Evolutionary conservation across 2,329 filamentous ascomycete genomes (phyloP), one percentile per base, ranked within the genome.

Genomic region (Stemphylium vesicarium): DNA sequence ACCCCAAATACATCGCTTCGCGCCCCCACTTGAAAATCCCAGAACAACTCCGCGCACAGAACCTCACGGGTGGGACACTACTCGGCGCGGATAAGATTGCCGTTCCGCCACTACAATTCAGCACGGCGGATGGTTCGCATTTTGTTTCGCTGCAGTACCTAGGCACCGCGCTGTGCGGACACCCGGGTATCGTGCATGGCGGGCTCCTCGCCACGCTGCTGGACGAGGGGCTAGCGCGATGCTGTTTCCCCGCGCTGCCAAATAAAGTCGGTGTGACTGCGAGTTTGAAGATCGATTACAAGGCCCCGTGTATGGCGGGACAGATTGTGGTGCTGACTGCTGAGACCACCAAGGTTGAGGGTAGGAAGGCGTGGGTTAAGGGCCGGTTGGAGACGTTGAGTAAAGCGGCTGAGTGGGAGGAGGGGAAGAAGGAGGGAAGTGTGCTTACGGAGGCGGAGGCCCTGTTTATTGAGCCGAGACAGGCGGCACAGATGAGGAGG

Each of bases 321-420:
- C 84, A 85, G 57, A 95, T 89, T 71, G 80, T 96, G 26, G 91
- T 96, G 38, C 78, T 99, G 54, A 83, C 85, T 58, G 93, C 91
- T 4, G 85, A 86, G 72, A 96, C 93, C 16, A 88, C 85, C 9
- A 93, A 89, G 79, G 90, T 94, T 1, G 92, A 98, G 72, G 94
- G 95, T 1, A 84, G 95, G 59, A 98, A 98, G 80, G 94, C 92
- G 11, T 97, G 92, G 92, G 92, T 97, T 1, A 88, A 90, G 77
- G 95, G 92, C 1, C 85, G 86, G 64, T 88, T 98, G 66, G 92
- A 96, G 82, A 88, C 91, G 50, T 77, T 98, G 57, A 76, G 92
- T 48, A 90, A 87, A 13, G 33, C 22, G 4, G 44, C 5, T 4
- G 38, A 41, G 31, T 50, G 47, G 47, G 22, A 31, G 22, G 89